Base-by-base conservation (phyloP, 2,329 filamentous ascomycete genomes). In the Basipetospora chlamydospora region DNA sequence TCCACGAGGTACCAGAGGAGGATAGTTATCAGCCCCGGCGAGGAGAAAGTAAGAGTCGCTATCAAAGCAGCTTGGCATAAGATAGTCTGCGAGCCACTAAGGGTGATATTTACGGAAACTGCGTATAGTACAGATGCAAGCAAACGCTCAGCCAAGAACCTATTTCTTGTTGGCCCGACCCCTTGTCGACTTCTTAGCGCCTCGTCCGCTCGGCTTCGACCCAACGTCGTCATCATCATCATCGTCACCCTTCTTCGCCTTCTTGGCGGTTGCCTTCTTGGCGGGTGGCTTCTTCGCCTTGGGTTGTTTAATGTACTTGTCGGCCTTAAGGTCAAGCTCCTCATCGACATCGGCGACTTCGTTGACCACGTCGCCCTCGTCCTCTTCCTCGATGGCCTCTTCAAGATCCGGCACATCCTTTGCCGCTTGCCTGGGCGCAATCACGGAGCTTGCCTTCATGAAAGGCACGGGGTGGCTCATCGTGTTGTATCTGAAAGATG, bases 281-380 rank as follows among this genome's bases (percentile, higher is more conserved):
- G 57, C 50, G 6, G 49, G 26, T 50, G 63, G 62, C 52, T 73
- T 71, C 50, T 73, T 74, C 4, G 58, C 75, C 66, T 94, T 95
- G 10, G 88, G 84, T 52, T 80, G 71, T 56, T 90, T 93, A 54
- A 96, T 87, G 50, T 93, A 95, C 57, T 95, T 96, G 59, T 98
- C 90, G 53, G 88, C 93, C 50, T 80, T 85, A 35, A 96, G 56
- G 52, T 93, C 85, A n/a, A 77, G 61, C 37, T 86, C 81, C 10
- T 84, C 79, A 0, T 82, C 78, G 0, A 82, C 79, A 4, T 83
- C 80, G 1, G 67, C 73, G 28, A 75, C 72, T 2, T 60, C 70
- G 3, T 63, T 54, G 25, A 72, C 58, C 20, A 64, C 60, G 23
- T 77, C 76, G n/a, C 67, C 77, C 15, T 77, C 81, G 31, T 93